phyloP scores from a whole-genome alignment of 805 yeast genomes.

The Metschnikowia vanudenii region DNA sequence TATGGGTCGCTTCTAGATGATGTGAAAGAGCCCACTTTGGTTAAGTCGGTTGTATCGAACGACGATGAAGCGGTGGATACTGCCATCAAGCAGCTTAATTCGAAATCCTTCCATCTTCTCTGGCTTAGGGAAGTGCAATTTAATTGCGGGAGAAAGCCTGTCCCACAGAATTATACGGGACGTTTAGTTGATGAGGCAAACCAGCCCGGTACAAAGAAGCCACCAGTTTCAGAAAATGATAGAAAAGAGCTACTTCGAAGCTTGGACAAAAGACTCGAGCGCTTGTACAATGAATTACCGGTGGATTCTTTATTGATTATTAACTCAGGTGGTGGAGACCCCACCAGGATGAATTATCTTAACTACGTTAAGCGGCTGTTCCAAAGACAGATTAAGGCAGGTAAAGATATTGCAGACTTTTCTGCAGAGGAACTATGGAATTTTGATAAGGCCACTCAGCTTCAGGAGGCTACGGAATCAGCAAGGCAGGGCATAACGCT shows the following conservation, averaged over 20 bases:
- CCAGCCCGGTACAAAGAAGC: constrained; percentile 10
- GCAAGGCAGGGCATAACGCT: constrained; percentile 66
- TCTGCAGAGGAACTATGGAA: constrained; percentile 51
- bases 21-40: constrained; percentile 16
- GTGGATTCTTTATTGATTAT: constrained; percentile 58
- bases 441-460: constrained; percentile 43
- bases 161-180: constrained; percentile 25
- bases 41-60: constrained; percentile 42
- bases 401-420: constrained; percentile 44
- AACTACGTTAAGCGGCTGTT: constrained; percentile 43
- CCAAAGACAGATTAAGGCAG: constrained; percentile 42
- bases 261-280: constrained; percentile 45
- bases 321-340: constrained; percentile 63
- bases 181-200: constrained; percentile 5
- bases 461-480: constrained; percentile 44
- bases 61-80: constrained; percentile 60
- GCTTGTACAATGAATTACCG: constrained; percentile 55
- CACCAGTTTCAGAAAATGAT: constrained; percentile 8
- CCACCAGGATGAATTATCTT: constrained; percentile 47
- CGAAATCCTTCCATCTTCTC: constrained; percentile 49
- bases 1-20: constrained; percentile 15
- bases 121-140: constrained; percentile 60
- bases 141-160: constrained; percentile 28
- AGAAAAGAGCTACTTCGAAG: constrained; percentile 22
- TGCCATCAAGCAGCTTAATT: constrained; percentile 34